Base-by-base conservation (phyloP, 331 rosid genomes). In the Dryas integrifolia region DNA sequence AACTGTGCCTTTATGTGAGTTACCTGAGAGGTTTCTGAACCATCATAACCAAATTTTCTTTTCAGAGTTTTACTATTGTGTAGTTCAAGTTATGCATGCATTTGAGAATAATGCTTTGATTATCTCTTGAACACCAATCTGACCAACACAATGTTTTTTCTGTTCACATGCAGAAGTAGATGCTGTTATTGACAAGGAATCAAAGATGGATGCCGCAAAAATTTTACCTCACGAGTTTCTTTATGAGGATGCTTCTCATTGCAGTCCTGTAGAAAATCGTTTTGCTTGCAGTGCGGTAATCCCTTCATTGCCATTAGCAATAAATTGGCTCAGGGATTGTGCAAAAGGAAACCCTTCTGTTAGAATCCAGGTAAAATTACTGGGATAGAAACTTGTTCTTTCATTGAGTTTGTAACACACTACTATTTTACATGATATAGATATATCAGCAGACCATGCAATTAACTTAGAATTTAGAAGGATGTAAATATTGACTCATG, bases 291-390 rank as follows among this genome's bases (percentile, higher is more conserved):
- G 92, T 65, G 97, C 89, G 16, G 97, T 88, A 65, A 79, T 91
- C 67, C 92, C 92, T 77, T 88, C 95, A 0, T 76, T 91, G 76
- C 97, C 97, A 67, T 74, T 86, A 70, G 77, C 97, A 39, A 83
- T 91, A 56, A 85, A 79, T 69, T 86, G 88, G 95, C 80, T 91
- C 65, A 80, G 90, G 82, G 90, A 88, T 74, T 83, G 83, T 61
- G 95, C 79, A 62, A 85, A 78, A 82, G 81, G 72, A 68, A 79
- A 89, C 80, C 97, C 95, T 6, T 79, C 92, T 21, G 43, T 87
- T 58, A 72, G 88, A 73, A 67, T 90, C 77, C 94, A 86, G 90
- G 97, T 90, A 78, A 71, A 3, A 10, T 43, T 64, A 44, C 3
- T 6, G 10, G 6, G 18, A 18, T 4, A 1, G 39, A 65, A 59